phyloP scores from a whole-genome alignment of 805 yeast species.

The Blastobotrys muscicola region DNA sequence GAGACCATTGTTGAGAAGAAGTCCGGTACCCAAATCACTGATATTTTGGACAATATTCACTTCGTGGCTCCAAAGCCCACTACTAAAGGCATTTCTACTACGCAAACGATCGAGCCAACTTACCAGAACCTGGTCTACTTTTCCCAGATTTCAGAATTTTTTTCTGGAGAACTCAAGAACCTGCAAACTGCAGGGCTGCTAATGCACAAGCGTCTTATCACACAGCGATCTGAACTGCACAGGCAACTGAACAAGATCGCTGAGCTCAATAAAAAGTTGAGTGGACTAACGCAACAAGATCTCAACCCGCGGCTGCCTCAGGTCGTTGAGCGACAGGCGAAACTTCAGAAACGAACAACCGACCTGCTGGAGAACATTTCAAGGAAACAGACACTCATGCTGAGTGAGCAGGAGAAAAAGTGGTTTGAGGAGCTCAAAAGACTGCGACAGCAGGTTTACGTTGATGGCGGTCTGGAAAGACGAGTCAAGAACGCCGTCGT shows the following conservation, averaged over 20 bases:
- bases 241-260: constrained; percentile 30
- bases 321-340: constrained; percentile 27
- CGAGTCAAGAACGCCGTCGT: constrained; percentile 6
- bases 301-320: constrained; percentile 14
- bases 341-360: constrained; percentile 26
- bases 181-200: constrained; percentile 29
- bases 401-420: constrained; percentile 33
- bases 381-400: constrained; percentile 23
- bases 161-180: constrained; percentile 19
- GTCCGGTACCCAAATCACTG: constrained; percentile 3
- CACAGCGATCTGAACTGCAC: constrained; percentile 35
- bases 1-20: constrained; percentile 3
- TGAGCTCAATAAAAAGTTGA: constrained; percentile 17
- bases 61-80: not conserved
- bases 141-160: constrained; percentile 15
- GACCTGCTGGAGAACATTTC: constrained; percentile 23
- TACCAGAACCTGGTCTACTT: constrained; percentile 18
- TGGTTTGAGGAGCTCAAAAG: constrained; percentile 39
- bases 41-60: constrained; percentile 2
- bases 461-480: constrained; percentile 17
- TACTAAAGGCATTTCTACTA: constrained; percentile 7
- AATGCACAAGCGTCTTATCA: constrained; percentile 29
- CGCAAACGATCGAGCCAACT: constrained; percentile 18
- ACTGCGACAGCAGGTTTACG: constrained; percentile 23
- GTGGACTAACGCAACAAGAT: not conserved